Base-by-base conservation (phyloP, 441 rosid species). In the Syzygium malaccense region DNA sequence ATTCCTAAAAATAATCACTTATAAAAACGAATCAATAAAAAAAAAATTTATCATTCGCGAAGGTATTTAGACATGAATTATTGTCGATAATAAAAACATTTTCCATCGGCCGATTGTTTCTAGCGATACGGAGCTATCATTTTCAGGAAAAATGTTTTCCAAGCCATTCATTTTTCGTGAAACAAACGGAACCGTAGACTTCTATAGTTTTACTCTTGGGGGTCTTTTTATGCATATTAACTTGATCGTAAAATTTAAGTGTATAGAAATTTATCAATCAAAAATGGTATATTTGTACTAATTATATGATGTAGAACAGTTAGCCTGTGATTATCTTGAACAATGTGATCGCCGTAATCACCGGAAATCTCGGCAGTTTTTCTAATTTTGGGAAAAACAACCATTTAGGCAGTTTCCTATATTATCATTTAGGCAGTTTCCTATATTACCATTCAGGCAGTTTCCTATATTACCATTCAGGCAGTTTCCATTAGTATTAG, bases 111-210 rank as follows among this genome's bases (percentile, higher is more conserved):
- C n/a, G 30, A n/a, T 62, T n/a, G 14, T n/a, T 62, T 62, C 0
- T 0, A 62, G 0, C 0, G 0, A 14, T 14, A 3, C 0, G 0
- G 0, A n/a, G 7, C 0, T 14, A 62, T n/a, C 0, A 0, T 4
- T 62, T 7, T n/a, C 8, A n/a, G 4, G 4, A n/a, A 62, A 3
- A n/a, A n/a, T 3, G 10, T 0, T n/a, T n/a, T 62, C 13, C 9
- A 28, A 14, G n/a, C 28, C 1, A 62, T 62, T 2, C 0, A 14
- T 6, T 62, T 62, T n/a, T 3, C 8, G 6, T 0, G 1, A 60
- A 60, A 28, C 4, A 6, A 12, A 60, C 0, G 11, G 4, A 57
- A 58, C 12, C 4, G 0, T 30, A 2, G n/a, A 10, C 62, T 25
- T 25, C 12, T 14, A 6, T 25, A 57, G 28, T 57, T 57, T 57